Conservation (phyloP, 2,329 filamentous ascomycete species). For the Aspergillus sp. region DNA sequence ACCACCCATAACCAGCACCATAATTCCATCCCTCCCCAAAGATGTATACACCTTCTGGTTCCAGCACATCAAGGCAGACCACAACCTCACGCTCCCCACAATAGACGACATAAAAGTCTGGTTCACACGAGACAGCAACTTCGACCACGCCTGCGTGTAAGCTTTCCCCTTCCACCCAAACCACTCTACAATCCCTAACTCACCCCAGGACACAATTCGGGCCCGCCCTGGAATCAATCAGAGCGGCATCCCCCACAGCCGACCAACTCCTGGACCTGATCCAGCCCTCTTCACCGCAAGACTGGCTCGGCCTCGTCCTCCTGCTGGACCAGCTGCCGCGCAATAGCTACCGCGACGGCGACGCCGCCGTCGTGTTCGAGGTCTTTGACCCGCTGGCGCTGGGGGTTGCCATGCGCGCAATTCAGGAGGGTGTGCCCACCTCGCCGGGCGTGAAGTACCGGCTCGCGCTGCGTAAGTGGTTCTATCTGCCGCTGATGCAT, state of each 20-base stretch:
- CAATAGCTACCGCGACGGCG: constrained; percentile 56
- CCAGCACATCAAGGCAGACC: constrained; percentile 15
- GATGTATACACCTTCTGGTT: constrained; percentile 20
- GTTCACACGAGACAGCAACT: not conserved
- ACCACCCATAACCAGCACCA: not conserved
- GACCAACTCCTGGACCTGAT: constrained; percentile 12
- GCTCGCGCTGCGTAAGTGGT: constrained; percentile 51
- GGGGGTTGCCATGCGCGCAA: constrained; percentile 43
- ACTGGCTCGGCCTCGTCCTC: constrained; percentile 50
- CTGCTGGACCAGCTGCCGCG: constrained; percentile 63
- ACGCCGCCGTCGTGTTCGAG: constrained; percentile 48
- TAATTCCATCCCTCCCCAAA: not conserved
- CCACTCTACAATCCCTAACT: not conserved
- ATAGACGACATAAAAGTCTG: constrained; percentile 8
- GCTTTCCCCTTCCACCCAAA: not conserved
- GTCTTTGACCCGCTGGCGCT: constrained; percentile 57
- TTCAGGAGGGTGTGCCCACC: constrained; percentile 27
- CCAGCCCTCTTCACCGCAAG: constrained; percentile 11
- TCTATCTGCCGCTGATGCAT: constrained; percentile 61
- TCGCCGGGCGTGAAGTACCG: constrained; percentile 32
- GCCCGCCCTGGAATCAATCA: not conserved
- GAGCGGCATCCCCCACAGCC: not conserved
- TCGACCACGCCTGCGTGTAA: not conserved
- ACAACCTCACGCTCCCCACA: constrained; percentile 16
- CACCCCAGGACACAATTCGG: constrained; percentile 4